Percentiles rank a stretch among this genome's conserved stretches.
These are phyloP conservation scores for Basidiobolus meristosporus DNA, from an alignment of 371 early-diverging fungal species.

Conservation along the genomic window DNA sequence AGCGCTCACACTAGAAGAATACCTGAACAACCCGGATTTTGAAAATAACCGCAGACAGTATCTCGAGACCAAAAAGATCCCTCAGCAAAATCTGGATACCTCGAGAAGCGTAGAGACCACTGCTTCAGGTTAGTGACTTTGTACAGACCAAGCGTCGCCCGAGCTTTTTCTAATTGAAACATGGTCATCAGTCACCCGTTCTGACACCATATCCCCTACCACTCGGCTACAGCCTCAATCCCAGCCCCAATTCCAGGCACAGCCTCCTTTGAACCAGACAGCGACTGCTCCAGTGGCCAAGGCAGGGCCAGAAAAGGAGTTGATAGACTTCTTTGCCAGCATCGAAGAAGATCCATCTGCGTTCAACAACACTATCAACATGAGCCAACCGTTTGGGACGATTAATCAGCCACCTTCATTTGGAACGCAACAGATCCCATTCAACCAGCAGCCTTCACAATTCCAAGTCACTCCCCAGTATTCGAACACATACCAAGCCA, in stretches of 20 bases:
- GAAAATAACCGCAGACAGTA: conserved; percentile 2
- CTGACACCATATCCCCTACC: conserved; percentile 1
- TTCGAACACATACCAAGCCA: too few species aligned
- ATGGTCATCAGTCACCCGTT: not conserved
- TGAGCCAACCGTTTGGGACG: not conserved
- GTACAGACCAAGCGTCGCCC: too few species aligned
- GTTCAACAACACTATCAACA: not conserved
- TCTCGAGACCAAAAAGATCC: too few species aligned
- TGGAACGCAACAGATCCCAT: too few species aligned
- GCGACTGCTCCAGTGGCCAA: conserved; percentile 7
- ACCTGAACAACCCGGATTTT: conserved; percentile 25
- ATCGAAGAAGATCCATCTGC: conserved; percentile 29
- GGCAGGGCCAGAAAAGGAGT: conserved; percentile 18
- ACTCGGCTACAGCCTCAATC: conserved; percentile 1
- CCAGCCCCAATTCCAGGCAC: conserved; percentile 7
- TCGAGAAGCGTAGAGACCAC: not conserved
- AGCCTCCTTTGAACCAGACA: conserved; percentile 8
- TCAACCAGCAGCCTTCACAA: too few species aligned
- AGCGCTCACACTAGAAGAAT: conserved; percentile 71
- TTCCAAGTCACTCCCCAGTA: too few species aligned
- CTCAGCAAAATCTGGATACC: too few species aligned
- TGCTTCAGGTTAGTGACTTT: not conserved
- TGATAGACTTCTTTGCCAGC: conserved; percentile 53
- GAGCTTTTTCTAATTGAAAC: too few species aligned
- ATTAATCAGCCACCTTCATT: not conserved